These are phyloP conservation scores for Phytopythium helicoides DNA, from an alignment of 352 stramenopile species.

Conservation along the genomic window DNA sequence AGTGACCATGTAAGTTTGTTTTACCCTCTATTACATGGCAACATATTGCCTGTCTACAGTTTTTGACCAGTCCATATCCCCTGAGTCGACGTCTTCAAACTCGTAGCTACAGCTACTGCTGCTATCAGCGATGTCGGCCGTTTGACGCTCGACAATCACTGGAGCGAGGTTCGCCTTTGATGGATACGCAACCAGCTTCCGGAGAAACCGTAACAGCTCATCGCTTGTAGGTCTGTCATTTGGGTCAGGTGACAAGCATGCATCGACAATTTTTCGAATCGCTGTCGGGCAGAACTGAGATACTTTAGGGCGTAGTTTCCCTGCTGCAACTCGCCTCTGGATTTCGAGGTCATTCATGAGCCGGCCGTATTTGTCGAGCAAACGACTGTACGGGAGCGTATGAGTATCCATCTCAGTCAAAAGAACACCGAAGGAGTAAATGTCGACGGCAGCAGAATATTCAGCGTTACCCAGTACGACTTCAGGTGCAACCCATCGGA, in stretches of 20 bases:
- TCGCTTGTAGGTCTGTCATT: conserved; percentile 21
- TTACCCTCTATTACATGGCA: conserved; percentile 4
- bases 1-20: too few relatives aligned
- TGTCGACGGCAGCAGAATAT: conserved; percentile 19
- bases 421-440: conserved; percentile 23
- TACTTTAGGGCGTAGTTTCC: conserved; percentile 27
- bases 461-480: conserved; percentile 14
- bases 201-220: conserved; percentile 16
- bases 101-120: not conserved
- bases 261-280: conserved; percentile 21
- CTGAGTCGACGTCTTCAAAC: conserved; percentile 2
- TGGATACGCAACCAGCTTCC: conserved; percentile 8
- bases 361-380: conserved; percentile 4
- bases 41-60: conserved; percentile 2
- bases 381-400: conserved; percentile 13
- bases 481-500: conserved; percentile 21
- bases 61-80: conserved; percentile 3
- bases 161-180: not conserved
- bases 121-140: not conserved
- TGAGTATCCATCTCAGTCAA: conserved; percentile 23
- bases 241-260: conserved; percentile 33
- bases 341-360: conserved; percentile 18
- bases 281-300: conserved; percentile 19
- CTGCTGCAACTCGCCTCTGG: conserved; percentile 24
- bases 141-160: too few relatives aligned